phyloP scores from a whole-genome alignment of 495 filamentous ascomycete species.

The Penicillium goetzii region DNA sequence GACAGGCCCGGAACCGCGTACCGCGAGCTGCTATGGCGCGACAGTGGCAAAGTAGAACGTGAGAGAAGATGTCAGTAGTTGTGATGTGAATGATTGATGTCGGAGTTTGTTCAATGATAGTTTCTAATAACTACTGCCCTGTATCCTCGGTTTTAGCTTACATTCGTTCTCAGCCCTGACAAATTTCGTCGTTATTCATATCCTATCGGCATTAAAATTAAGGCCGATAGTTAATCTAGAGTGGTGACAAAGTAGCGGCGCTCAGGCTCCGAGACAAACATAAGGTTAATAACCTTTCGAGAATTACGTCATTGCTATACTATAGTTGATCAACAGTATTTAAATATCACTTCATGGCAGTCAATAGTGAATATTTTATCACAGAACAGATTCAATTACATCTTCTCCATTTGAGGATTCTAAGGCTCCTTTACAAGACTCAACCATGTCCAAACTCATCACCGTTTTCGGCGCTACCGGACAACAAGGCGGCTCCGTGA shows the following conservation, averaged over 20 bases:
- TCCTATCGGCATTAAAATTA: neutral
- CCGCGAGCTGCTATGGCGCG: too few species aligned
- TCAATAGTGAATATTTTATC: neutral
- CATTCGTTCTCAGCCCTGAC: neutral
- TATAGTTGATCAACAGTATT: neutral
- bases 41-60: too few species aligned
- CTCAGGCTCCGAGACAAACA: neutral
- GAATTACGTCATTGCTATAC: neutral
- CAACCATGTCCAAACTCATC: constrained; percentile 53
- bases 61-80: too few species aligned
- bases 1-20: too few species aligned
- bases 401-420: neutral
- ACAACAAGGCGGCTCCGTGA: constrained; percentile 62
- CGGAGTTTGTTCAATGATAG: too few species aligned
- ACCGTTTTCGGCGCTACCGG: constrained; percentile 67
- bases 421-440: neutral
- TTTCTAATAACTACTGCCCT: neutral
- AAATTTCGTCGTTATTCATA: neutral
- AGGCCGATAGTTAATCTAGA: neutral
- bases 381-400: neutral
- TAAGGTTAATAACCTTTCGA: neutral
- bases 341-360: neutral
- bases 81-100: neutral
- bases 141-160: neutral
- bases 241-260: neutral